phyloP scores from a whole-genome alignment of 106 monocot species.

The Dendrobium huoshanense region DNA sequence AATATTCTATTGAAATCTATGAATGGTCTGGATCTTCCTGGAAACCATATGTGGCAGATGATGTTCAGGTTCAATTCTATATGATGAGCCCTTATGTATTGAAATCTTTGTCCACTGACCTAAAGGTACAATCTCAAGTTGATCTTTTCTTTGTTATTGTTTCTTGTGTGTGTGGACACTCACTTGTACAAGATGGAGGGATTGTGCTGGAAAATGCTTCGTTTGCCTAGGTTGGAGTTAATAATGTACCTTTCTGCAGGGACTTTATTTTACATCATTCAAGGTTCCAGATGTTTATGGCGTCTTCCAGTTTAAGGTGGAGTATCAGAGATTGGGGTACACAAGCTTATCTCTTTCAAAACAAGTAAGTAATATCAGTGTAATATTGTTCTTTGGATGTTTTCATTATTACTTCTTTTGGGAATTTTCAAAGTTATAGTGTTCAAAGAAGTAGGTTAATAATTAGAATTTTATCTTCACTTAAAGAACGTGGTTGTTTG shows the following conservation, averaged over 20 bases:
- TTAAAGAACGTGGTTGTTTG: background rate
- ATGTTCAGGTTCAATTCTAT: slow-evolving; percentile 97
- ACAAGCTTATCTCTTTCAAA: slow-evolving; percentile 81
- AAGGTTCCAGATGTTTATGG: slow-evolving; percentile 99
- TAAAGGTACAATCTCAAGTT: slow-evolving; percentile 39
- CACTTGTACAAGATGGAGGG: background rate
- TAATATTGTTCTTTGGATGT: background rate
- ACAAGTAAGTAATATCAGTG: slow-evolving; percentile 38
- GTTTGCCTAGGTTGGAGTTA: background rate
- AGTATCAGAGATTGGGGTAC: slow-evolving; percentile 90
- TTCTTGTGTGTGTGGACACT: background rate
- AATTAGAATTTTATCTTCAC: background rate
- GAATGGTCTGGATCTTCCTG: slow-evolving; percentile 94
- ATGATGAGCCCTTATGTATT: slow-evolving; percentile 99
- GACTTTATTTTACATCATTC: slow-evolving; percentile 77
- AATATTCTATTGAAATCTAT: slow-evolving; percentile 86
- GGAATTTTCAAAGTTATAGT: background rate
- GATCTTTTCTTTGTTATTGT: background rate
- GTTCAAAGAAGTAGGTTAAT: background rate
- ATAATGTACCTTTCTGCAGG: slow-evolving; percentile 29
- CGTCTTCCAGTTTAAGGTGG: slow-evolving; percentile 97
- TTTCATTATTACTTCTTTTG: background rate
- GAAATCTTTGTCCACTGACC: slow-evolving; percentile 67
- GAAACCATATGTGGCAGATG: slow-evolving; percentile 82
- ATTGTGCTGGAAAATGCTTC: background rate